Evolutionary conservation across 192 early-diverging fungal species (phyloP).

Genomic region (Spizellomyces sp.): DNA sequence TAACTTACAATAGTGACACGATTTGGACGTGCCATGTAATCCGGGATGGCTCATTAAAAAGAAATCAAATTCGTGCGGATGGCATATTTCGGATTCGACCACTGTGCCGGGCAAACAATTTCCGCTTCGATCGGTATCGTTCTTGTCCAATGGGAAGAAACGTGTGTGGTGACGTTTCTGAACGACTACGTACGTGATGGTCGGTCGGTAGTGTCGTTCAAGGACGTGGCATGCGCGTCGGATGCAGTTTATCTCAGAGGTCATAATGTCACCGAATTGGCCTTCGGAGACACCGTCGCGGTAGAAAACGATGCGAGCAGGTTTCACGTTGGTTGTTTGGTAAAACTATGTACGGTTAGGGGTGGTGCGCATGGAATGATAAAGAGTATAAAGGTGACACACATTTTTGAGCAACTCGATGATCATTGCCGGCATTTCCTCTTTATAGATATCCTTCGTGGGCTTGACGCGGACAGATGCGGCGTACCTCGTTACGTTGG

Average conservation of each 20-base stretch:
- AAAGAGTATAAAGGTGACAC: conserved; percentile 37
- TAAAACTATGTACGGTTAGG: not conserved
- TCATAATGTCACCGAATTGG: conserved; percentile 68
- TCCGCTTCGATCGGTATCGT: conserved; percentile 37
- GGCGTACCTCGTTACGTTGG: conserved; percentile 18
- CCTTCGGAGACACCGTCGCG: conserved; percentile 83
- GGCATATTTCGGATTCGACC: conserved; percentile 37
- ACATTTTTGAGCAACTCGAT: conserved; percentile 60
- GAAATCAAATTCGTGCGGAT: conserved; percentile 24
- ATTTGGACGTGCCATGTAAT: conserved; percentile 43
- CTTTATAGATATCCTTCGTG: not conserved
- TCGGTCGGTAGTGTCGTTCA: conserved; percentile 61
- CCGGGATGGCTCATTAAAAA: conserved; percentile 40
- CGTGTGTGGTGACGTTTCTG: conserved; percentile 82
- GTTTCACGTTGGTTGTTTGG: conserved; percentile 63
- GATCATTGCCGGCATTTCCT: conserved; percentile 28
- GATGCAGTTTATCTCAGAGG: conserved; percentile 71
- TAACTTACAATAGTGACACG: conserved; percentile 35
- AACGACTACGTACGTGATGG: conserved; percentile 47
- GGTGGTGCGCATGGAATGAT: not conserved
- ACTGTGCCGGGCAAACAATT: conserved; percentile 53
- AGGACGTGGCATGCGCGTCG: conserved; percentile 52
- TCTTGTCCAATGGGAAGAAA: conserved; percentile 59
- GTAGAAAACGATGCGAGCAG: conserved; percentile 80
- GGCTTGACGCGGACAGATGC: not conserved